Evolutionary conservation across 345 rosid genomes (phyloP), one percentile per base, ranked within the genome.

Genomic region (Citrus trifoliata): DNA sequence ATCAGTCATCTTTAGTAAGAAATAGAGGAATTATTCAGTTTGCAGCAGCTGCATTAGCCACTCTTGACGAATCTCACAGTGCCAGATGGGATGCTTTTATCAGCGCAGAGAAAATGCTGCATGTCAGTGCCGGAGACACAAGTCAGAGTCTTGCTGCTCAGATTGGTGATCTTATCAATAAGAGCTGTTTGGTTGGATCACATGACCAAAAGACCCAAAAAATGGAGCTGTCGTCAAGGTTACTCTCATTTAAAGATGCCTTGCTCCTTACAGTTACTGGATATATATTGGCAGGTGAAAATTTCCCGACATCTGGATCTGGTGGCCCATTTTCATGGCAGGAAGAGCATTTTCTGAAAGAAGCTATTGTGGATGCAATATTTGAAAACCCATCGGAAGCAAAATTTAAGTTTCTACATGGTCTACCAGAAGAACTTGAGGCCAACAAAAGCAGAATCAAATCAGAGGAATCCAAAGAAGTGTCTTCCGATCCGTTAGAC

Each of bases 291-390:
- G 99, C 97, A 51, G 98, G 99, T 55, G 97, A 93, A 86, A 91
- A 92, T 85, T 95, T 95, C 81, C 99, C 99, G 12, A 92, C 97
- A 59, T 88, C 99, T 67, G 99, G 96, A 22, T 88, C 90, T n/a
- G 87, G 86, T 30, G 91, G 98, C 61, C 99, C 99, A 67, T 95
- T 95, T 80, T 91, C 99, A 78, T 95, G 98, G 99, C 96, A 95
- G 86, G 99, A 95, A 83, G 99, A 95, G 83, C 99, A 87, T 83
- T 87, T 91, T 78, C 86, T 95, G 32, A 95, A 92, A 83, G 99
- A 95, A 85, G 93, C 98, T 58, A 88, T 93, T 69, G 87, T 90
- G 1, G 97, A 95, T 80, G 90, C 91, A 19, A 86, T 92, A 77
- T 82, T 93, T 0, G 98, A 93, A 79, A 92, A 92, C 81, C 95